Evolutionary conservation across 805 yeast species (phyloP), one percentile per base, ranked within the genome.

Genomic region (Wilhelminamyces savonicus): DNA sequence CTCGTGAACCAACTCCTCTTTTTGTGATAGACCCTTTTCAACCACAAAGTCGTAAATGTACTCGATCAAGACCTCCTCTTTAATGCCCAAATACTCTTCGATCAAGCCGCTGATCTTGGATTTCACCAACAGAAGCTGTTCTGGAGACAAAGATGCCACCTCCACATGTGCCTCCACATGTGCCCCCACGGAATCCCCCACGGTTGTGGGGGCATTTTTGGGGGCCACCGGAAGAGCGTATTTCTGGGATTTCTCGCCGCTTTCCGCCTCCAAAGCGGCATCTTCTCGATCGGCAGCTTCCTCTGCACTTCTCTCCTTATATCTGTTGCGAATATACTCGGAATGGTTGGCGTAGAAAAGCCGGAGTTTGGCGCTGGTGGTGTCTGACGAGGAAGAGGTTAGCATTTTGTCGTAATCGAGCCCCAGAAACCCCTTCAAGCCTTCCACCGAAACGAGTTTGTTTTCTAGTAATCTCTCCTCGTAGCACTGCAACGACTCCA

Each of bases 1-100:
- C 35, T 74, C 82, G 3, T 50, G 46, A 13, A 65, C 36, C 28
- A 75, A 56, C 4, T 44, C 54, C 4, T 49, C 51, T 23, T 56
- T 56, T 7, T 44, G 52, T 24, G 43, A 55, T 16, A 66, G 48
- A 16, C 52, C 55, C 14, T 49, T 36, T 13, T 40, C 44, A 18
- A 52, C 39, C 4, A 74, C 50, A 30, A 63, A 59, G 20, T 56
- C 56, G 21, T 54, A 43, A 17, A 76, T 59, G 30, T 66, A 70
- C 2, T 61, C 59, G 10, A 64, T 52, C 36, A 76, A 55, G 24
- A 70, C 66, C 10, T 69, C 74, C 36, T 76, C 83, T 29, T 56
- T 53, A 26, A 71, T 56, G 2, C 81, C 82, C 27, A 76, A 46
- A 32, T 61, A 69, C 33, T 74, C 76, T 31, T 66, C 75, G 19